Evolutionary conservation across 2,329 filamentous ascomycete genomes (phyloP), one percentile per base, ranked within the genome.

Genomic region (Ustulina deusta): DNA sequence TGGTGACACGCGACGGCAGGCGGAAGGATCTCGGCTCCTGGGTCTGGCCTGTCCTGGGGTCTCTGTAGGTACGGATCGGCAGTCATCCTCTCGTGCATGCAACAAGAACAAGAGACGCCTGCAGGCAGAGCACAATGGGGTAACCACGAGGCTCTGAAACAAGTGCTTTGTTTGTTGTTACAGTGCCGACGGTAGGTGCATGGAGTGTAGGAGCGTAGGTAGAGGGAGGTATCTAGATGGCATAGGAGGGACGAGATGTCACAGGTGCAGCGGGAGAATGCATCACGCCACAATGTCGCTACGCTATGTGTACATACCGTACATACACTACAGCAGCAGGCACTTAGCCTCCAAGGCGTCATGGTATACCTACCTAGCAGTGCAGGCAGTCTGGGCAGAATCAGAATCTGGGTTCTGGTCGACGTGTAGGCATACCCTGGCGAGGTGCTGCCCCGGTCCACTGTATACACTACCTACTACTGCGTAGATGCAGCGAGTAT

Each of bases 1-100:
- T 64, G 67, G 71, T 68, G 70, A 75, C 73, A 72, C 67, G 65
- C 58, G 59, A 68, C 68, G 71, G 72, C 34, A 61, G 64, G 59
- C 65, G 56, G 69, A 70, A 64, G 61, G 63, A 71, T 71, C 69
- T 71, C 56, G 67, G 63, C 67, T 67, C 44, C 56, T 59, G 60
- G 49, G 49, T 34, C 15, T 52, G 27, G 49, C 20, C 49, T n/a
- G 49, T 49, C 46, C 13, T 34, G 49, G 27, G 49, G 58, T 49
- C 48, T 68, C 57, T 65, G 56, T 67, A 69, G 40, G 58, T 63
- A 57, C 68, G 58, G 66, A 69, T 69, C 69, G 63, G 67, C 64
- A 68, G 66, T 61, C 57, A 66, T 65, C 64, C 63, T 57, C 58
- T 55, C 59, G 57, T 70, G 65, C 65, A 70, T 58, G 65, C 27